Percentiles rank a stretch among this genome's conserved stretches.
phyloP scores from a whole-genome alignment of 108 stramenopile species.

The Fistulifera pelliculosa region DNA sequence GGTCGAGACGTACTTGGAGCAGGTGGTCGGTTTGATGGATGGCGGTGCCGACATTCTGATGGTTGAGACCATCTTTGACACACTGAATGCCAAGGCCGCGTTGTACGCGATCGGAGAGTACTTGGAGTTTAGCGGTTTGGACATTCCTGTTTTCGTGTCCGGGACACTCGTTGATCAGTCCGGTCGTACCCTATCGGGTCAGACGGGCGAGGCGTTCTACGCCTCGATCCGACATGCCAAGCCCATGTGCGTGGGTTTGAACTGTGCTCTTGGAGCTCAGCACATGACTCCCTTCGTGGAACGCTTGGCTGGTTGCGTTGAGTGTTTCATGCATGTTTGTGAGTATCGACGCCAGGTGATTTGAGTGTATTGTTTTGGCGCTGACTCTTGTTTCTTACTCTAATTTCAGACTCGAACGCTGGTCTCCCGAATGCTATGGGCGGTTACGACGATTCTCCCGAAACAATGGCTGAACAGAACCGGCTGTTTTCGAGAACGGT shows the following conservation, averaged over 20 bases:
- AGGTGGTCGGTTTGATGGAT: constrained; percentile 84
- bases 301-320: constrained; percentile 50
- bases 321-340: constrained; percentile 74
- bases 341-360: no score
- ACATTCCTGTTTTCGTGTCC: constrained; percentile 91
- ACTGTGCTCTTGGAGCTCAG: constrained; percentile 81
- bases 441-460: constrained; percentile 78
- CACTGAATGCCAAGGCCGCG: constrained; percentile 94
- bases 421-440: constrained; percentile 90
- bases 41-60: constrained; percentile 91
- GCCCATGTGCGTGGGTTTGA: constrained; percentile 88
- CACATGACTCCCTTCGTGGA: constrained; percentile 80
- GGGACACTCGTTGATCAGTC: constrained; percentile 96
- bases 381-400: no score
- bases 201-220: constrained; percentile 94
- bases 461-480: constrained; percentile 69
- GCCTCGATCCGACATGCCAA: constrained; percentile 89
- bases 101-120: constrained; percentile 84
- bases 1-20: constrained; percentile 90
- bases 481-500: constrained; percentile 53
- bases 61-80: constrained; percentile 96
- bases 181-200: constrained; percentile 91
- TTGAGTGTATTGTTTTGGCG: no score
- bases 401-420: constrained; percentile 52
- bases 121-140: constrained; percentile 75